Base-by-base conservation (phyloP, 129 eudicot genomes). In the Ambrosia trifida region DNA sequence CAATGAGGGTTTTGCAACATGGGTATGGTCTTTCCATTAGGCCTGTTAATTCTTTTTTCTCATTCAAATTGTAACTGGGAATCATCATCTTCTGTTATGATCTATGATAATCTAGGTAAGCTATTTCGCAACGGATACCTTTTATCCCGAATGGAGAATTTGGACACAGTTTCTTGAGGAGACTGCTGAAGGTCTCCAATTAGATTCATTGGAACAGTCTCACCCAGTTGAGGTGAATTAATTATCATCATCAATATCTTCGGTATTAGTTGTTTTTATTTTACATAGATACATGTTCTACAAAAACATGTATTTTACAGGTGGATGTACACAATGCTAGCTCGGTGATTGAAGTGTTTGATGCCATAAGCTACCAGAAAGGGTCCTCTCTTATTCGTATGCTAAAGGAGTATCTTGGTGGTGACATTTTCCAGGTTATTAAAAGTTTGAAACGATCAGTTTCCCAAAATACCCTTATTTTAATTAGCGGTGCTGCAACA, bases 1-100 rank as follows among this genome's bases (percentile, higher is more conserved):
- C 11, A 85, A 85, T 44, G 90, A 85, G 50, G 90, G 90, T 68
- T 85, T 85, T 79, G 83, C 90, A 24, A 82, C 90, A 38, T 85
- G 81, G 90, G 85, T 85, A 79, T 58, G 36, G 49, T 41, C 41
- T 64, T 75, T 24, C 14, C 18, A n/a, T 17, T 72, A 58, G 52
- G 33, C 47, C 38, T 47, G 10, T 44, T 73, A 44, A 44, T 40
- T 28, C 59, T 12, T 53, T 35, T 35, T 68, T 64, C 18, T 7
- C 68, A 30, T 79, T 16, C 58, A 59, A 8, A 60, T 70, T 9
- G 59, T 41, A 54, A 46, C 8, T 45, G 66, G 31, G 1, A 13
- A 49, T 72, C 35, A 56, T 66, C 12, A 10, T 66, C 41, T 59
- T 11, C 44, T 72, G 32, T 46, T 19, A 10, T 57, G 57, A 49